These are phyloP conservation scores for Pythium utonaiense DNA, from an alignment of 352 stramenopile genomes.

Conservation along the genomic window DNA sequence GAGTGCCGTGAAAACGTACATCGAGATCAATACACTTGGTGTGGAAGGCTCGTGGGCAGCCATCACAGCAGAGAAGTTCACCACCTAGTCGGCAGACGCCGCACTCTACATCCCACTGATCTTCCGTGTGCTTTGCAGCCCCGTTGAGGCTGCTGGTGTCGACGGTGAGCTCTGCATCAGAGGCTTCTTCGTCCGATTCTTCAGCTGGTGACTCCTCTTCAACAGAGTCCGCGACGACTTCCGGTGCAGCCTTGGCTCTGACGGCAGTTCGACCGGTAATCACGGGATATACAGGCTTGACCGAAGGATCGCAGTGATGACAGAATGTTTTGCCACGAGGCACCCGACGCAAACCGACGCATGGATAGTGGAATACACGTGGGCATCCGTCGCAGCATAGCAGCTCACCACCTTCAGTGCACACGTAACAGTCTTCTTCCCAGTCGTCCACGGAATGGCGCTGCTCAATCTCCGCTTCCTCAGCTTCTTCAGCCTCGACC, in stretches of 20 bases:
- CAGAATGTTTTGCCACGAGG: slow-evolving; percentile 86
- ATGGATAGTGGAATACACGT: slow-evolving; percentile 89
- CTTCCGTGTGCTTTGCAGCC: slow-evolving; percentile 39
- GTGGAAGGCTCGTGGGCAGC: slow-evolving; percentile 92
- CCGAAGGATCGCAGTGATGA: slow-evolving; percentile 64
- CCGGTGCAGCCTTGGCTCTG: slow-evolving; percentile 12
- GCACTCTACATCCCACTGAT: slow-evolving; percentile 89
- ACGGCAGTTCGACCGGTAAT: slow-evolving; percentile 5
- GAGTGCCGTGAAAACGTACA: slow-evolving; percentile 19
- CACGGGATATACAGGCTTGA: slow-evolving; percentile 59
- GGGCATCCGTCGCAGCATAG: slow-evolving; percentile 91
- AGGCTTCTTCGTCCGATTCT: slow-evolving; percentile 6
- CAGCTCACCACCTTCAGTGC: slow-evolving; percentile 77
- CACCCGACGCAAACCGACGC: slow-evolving; percentile 69
- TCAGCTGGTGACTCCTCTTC: slow-evolving; percentile 5
- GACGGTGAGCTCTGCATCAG: slow-evolving; percentile 17
- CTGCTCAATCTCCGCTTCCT: slow-evolving; percentile 23
- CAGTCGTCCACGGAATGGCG: slow-evolving; percentile 74
- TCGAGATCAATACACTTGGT: slow-evolving; percentile 72
- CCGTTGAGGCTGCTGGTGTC: slow-evolving; percentile 24
- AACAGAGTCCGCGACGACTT: slow-evolving; percentile 10
- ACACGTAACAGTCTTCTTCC: slow-evolving; percentile 90
- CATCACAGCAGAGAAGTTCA: slow-evolving; percentile 88
- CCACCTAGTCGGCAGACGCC: slow-evolving; percentile 81
- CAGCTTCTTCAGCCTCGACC: slow-evolving; percentile 46